These are phyloP conservation scores for Uronychia binucleata DNA, from an alignment of 73 alveolate genomes.

Conservation along the genomic window DNA sequence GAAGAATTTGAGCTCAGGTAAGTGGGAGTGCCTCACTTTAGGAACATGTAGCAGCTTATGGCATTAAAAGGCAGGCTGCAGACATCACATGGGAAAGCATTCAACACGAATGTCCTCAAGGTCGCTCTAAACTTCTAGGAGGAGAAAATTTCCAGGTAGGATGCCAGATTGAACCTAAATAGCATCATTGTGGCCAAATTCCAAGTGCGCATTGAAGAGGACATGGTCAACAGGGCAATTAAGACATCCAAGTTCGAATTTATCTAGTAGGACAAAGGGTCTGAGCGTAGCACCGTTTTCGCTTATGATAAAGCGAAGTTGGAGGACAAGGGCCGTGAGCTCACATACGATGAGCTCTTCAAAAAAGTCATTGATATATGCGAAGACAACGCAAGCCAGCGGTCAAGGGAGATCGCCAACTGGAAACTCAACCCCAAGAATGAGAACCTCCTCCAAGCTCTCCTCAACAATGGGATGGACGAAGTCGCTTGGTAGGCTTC, in stretches of 20 bases:
- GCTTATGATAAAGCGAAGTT: conserved; percentile 12
- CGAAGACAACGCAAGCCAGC: conserved; percentile 28
- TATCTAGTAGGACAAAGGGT: not conserved
- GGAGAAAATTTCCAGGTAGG: conserved; percentile 38
- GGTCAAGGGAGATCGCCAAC: conserved; percentile 38
- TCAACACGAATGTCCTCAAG: conserved; percentile 47
- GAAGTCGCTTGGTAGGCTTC: conserved; percentile 32
- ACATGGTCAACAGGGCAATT: conserved; percentile 19
- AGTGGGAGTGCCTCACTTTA: not conserved
- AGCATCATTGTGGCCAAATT: conserved; percentile 46
- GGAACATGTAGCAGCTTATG: not conserved
- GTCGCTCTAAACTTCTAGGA: conserved; percentile 55
- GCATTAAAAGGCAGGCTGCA: not conserved
- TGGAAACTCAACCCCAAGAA: conserved; percentile 48
- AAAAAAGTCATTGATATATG: conserved; percentile 17
- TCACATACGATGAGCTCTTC: conserved; percentile 22
- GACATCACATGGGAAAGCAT: not conserved
- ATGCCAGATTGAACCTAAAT: not conserved
- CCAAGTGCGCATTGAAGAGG: conserved; percentile 18
- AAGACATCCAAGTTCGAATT: conserved; percentile 18
- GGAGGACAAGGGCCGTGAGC: not conserved
- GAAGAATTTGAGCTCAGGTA: not conserved
- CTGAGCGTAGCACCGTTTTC: conserved; percentile 11
- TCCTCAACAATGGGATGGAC: conserved; percentile 48
- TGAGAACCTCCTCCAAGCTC: conserved; percentile 50